Conservation (phyloP, 176 grass and related monocot genomes). For the Carex cristatella region DNA sequence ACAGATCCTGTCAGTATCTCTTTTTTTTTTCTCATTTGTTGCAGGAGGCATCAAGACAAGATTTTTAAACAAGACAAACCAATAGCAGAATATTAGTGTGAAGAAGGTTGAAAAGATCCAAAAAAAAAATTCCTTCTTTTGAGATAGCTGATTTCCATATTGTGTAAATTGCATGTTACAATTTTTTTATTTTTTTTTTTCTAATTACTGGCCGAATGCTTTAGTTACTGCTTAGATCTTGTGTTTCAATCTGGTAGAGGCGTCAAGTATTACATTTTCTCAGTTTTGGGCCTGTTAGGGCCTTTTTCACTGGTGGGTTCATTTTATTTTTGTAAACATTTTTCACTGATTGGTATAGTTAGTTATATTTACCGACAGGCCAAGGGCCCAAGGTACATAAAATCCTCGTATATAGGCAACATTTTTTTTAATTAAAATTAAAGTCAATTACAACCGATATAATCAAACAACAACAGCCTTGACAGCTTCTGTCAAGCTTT, state of each 20-base stretch:
- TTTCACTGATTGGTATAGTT: neutral
- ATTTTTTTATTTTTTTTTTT: too few species aligned
- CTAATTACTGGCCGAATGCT: neutral
- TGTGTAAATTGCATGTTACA: neutral
- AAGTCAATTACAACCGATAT: too few species aligned
- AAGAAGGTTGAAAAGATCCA: neutral
- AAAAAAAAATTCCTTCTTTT: neutral
- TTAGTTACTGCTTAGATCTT: neutral
- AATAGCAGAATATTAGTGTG: neutral
- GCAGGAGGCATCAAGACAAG: conserved; percentile 70
- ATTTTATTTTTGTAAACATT: too few species aligned
- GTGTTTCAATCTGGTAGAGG: neutral
- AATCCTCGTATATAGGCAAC: too few species aligned
- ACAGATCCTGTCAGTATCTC: neutral
- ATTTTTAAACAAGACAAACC: conserved; percentile 39
- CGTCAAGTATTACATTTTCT: neutral
- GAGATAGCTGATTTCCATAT: neutral
- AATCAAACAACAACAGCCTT: too few species aligned
- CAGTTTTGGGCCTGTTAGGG: neutral
- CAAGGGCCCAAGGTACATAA: neutral
- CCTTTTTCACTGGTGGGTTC: neutral
- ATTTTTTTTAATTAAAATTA: neutral
- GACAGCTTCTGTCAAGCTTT: too few species aligned
- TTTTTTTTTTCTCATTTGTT: conserved; percentile 5
- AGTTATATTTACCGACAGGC: neutral